phyloP scores from a whole-genome alignment of 352 stramenopile species.

The Thalassiosira oceanica region DNA sequence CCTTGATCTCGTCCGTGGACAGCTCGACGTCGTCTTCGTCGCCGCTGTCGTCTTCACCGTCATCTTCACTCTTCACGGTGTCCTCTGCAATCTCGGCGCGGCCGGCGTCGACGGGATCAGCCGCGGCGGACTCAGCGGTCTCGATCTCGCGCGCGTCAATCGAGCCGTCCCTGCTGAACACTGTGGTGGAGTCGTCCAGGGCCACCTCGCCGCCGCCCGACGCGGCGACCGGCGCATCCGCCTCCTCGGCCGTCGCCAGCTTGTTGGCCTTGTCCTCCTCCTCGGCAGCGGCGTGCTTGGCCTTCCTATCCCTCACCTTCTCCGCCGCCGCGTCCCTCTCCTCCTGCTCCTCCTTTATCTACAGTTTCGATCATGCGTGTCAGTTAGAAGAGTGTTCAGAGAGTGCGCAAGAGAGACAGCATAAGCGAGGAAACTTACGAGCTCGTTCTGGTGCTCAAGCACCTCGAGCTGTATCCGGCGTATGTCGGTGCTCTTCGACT shows the following conservation, averaged over 20 bases:
- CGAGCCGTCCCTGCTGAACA: not conserved
- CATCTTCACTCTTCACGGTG: not conserved
- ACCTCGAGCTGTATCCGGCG: conserved; percentile 85
- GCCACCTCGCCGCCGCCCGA: too few species aligned
- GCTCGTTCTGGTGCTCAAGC: conserved; percentile 94
- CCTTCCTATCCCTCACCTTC: not conserved
- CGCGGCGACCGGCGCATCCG: too few species aligned
- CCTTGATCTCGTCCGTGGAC: conserved; percentile 75
- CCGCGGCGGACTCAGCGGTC: not conserved
- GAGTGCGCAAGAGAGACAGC: too few species aligned
- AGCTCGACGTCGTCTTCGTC: conserved; percentile 86
- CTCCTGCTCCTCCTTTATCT: conserved; percentile 79
- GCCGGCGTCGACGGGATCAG: not conserved
- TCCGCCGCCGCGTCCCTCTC: conserved; percentile 76
- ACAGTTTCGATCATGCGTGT: too few species aligned
- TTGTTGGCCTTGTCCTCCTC: not conserved
- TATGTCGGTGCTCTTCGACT: conserved; percentile 71
- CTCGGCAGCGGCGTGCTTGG: not conserved
- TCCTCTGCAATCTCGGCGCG: too few species aligned
- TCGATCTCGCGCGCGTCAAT: too few species aligned
- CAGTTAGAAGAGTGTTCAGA: too few species aligned
- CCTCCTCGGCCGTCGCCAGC: too few species aligned
- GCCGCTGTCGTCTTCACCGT: conserved; percentile 11
- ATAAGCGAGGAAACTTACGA: too few species aligned
- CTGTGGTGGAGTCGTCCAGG: not conserved